Base-by-base conservation (phyloP, 2,329 filamentous ascomycete genomes). In the Aspergillus costaricaensis region DNA sequence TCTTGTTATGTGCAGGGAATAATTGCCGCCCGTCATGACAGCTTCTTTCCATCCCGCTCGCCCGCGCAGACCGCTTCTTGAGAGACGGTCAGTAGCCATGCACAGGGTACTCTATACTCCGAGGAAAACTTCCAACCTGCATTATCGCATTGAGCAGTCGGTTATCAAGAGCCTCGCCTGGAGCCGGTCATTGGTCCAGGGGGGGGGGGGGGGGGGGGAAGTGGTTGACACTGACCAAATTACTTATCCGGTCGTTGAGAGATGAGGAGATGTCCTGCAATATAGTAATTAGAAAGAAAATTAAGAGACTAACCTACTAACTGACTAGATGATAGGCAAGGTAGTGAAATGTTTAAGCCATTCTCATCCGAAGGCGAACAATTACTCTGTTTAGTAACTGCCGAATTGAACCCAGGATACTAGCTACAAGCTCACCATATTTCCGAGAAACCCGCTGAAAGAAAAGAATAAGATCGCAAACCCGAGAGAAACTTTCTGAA, bases 11-110 rank as follows among this genome's bases (percentile, higher is more conserved):
- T 14, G 32, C 32, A 36, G 32, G 41, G 32, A 21, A 27, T 27
- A 17, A 25, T 50, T 50, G 10, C 30, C 50, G 17, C 23, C 32
- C 32, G 9, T 17, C 25, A 53, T 55, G 32, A 52, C 47, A 62
- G 59, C 59, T 55, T 55, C 23, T 43, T 50, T 8, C 7, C 7
- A 17, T 50, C 23, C 47, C 47, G 47, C 25, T 60, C 27, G 58
- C 55, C 61, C 58, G 65, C 59, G 61, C 61, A 66, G 65, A 65
- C 65, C 65, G 65, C 65, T 65, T 63, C 55, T 66, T 65, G 60
- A 57, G 57, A 47, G 17, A 48, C 32, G n/a, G 41, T 58, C 49
- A 38, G 32, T 43, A 19, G 56, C 39, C 43, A 59, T 59, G 56
- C 54, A 48, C 58, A 50, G 52, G 55, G 57, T 36, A 50, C 47